These are phyloP conservation scores for Leucaena leucocephala DNA, from an alignment of 306 rosid species.

Conservation along the genomic window DNA sequence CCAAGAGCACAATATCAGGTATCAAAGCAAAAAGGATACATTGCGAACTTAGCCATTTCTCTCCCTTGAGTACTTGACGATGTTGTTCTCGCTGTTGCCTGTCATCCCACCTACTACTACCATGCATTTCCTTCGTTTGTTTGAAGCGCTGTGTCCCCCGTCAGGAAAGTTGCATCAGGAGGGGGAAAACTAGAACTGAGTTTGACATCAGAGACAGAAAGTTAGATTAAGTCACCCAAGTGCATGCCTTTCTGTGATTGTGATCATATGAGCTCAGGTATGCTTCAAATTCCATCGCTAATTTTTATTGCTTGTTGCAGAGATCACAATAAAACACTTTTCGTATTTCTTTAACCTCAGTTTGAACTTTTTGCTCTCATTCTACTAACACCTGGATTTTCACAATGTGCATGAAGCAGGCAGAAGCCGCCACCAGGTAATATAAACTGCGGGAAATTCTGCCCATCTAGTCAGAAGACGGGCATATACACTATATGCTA, in stretches of 20 bases:
- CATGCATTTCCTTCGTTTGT: conserved; percentile 8
- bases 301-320: conserved; percentile 97
- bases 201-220: no score
- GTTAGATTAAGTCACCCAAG: not conserved
- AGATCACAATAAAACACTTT: conserved; percentile 98
- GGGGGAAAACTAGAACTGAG: not conserved
- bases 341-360: conserved; percentile 90
- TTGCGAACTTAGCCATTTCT: conserved; percentile 88
- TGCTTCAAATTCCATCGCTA: conserved; percentile 96
- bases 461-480: conserved; percentile 89
- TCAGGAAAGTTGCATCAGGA: not conserved
- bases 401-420: conserved; percentile 94
- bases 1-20: not conserved
- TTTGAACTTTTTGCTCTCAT: conserved; percentile 97
- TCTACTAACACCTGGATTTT: conserved; percentile 99
- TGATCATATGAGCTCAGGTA: conserved; percentile 97
- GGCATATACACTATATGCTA: conserved; percentile 90
- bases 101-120: not conserved
- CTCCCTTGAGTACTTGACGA: conserved; percentile 89
- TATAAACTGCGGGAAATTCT: conserved; percentile 99
- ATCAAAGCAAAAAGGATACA: conserved; percentile 47
- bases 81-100: conserved; percentile 77
- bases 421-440: conserved; percentile 99
- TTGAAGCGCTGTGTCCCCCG: not conserved
- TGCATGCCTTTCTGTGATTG: conserved; percentile 86